Conservation (phyloP, 768 basidiomycete genomes). For the Leccinum obscurum region DNA sequence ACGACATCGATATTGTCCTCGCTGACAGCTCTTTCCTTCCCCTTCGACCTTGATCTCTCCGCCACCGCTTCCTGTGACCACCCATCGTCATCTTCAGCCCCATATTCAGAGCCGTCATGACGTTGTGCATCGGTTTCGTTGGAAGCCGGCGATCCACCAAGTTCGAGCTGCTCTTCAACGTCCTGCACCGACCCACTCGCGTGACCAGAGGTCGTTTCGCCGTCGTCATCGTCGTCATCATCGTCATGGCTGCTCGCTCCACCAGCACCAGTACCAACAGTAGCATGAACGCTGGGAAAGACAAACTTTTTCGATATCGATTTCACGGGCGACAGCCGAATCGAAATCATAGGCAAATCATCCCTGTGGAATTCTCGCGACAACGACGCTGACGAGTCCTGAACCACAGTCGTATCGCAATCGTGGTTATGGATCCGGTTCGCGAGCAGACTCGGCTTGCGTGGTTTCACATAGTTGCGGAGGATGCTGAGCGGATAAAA, state of each 20-base stretch:
- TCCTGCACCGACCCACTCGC: background rate
- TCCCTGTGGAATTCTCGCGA: conserved; percentile 17
- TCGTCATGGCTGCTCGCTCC: background rate
- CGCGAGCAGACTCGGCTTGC: conserved; percentile 23
- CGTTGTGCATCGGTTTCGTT: background rate
- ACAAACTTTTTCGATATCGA: conserved; percentile 54
- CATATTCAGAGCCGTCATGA: conserved; percentile 13
- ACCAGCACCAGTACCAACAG: background rate
- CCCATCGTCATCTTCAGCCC: conserved; percentile 23
- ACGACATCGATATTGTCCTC: conserved; percentile 9
- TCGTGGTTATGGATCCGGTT: conserved; percentile 9
- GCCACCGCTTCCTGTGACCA: conserved; percentile 21
- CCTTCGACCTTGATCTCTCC: conserved; percentile 24
- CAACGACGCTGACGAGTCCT: background rate
- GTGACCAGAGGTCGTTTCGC: background rate
- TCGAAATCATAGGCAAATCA: conserved; percentile 43
- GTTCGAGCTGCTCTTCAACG: background rate
- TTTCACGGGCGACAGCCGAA: conserved; percentile 43
- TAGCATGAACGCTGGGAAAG: conserved; percentile 38
- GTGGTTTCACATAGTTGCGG: conserved; percentile 28
- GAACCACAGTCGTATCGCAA: conserved; percentile 1
- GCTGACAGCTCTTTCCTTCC: conserved; percentile 25
- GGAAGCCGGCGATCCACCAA: conserved; percentile 5
- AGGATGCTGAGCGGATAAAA: conserved; percentile 58
- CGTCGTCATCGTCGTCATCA: conserved; percentile 1